Percentiles rank a stretch among this genome's conserved stretches.
phyloP scores from a whole-genome alignment of 495 filamentous ascomycete genomes.

The Aspergillus olivimuriae region DNA sequence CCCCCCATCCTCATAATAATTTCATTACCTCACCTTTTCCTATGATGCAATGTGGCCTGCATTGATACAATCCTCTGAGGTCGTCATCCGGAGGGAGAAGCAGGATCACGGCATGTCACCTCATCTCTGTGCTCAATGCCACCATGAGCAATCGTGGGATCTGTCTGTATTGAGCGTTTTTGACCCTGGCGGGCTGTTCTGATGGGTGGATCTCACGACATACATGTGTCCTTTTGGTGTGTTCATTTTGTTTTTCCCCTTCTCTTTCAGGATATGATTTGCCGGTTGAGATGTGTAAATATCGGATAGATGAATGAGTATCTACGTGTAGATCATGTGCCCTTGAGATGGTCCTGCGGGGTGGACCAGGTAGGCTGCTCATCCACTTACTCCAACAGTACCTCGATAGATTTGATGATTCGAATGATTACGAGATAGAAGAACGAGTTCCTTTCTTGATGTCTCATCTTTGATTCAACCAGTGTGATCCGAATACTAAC shows the following conservation, averaged over 20 bases:
- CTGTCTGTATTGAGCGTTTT: too few species aligned
- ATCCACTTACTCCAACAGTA: too few species aligned
- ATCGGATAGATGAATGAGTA: neutral
- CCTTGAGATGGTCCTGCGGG: neutral
- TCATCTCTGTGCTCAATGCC: neutral
- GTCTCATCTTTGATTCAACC: neutral
- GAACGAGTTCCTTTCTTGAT: neutral
- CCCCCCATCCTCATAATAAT: slow-evolving; percentile 10
- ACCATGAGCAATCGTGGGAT: too few species aligned
- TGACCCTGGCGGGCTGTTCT: too few species aligned
- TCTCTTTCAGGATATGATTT: neutral
- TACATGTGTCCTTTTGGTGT: neutral
- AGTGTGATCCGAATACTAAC: neutral
- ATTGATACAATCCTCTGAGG: neutral
- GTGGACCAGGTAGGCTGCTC: neutral
- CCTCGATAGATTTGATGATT: too few species aligned
- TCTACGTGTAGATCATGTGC: neutral
- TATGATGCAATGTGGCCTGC: neutral
- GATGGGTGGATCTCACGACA: neutral
- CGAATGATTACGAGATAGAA: neutral
- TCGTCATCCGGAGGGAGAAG: too few species aligned
- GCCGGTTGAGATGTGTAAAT: neutral
- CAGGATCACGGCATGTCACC: too few species aligned
- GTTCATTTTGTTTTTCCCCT: neutral
- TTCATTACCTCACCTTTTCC: slow-evolving; percentile 7